These are phyloP conservation scores for Barnettozyma vustinii DNA, from an alignment of 805 yeast genomes.

Conservation along the genomic window DNA sequence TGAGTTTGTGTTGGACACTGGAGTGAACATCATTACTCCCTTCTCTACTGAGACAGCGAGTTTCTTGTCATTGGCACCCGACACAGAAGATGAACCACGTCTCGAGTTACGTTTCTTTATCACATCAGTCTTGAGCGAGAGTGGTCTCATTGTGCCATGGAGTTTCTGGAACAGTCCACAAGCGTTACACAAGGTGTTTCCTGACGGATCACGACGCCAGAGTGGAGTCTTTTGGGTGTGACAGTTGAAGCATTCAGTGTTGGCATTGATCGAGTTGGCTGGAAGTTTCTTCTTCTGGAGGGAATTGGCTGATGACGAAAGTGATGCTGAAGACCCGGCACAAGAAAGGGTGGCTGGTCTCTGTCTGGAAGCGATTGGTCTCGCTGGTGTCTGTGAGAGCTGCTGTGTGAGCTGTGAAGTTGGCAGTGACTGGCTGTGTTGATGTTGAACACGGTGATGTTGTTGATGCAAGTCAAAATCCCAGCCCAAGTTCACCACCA, in stretches of 20 bases:
- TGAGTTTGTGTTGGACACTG: constrained; percentile 20
- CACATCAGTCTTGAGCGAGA: constrained; percentile 84
- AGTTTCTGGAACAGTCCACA: constrained; percentile 88
- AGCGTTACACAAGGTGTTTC: constrained; percentile 90
- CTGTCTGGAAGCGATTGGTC: background rate
- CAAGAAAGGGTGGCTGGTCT: constrained; percentile 5
- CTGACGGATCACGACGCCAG: constrained; percentile 89
- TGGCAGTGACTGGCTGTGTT: constrained; percentile 11
- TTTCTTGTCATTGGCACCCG: constrained; percentile 11
- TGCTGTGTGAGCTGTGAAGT: constrained; percentile 1
- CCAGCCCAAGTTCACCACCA: background rate
- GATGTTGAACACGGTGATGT: constrained; percentile 4
- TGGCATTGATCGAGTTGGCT: constrained; percentile 10
- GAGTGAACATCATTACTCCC: constrained; percentile 18
- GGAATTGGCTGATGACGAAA: constrained; percentile 18
- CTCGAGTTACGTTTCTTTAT: constrained; percentile 65
- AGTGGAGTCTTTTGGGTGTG: constrained; percentile 86
- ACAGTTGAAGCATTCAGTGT: constrained; percentile 72
- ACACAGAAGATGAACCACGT: constrained; percentile 17
- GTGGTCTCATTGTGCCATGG: constrained; percentile 89
- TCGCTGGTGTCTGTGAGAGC: background rate
- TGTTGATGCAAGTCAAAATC: background rate
- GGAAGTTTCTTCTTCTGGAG: constrained; percentile 22
- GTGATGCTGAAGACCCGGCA: constrained; percentile 11
- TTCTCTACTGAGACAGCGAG: constrained; percentile 18